Evolutionary conservation across 202 grass and related monocot species (phyloP), one percentile per base, ranked within the genome.

Genomic region (Bolboschoenoplectus hybrid): DNA sequence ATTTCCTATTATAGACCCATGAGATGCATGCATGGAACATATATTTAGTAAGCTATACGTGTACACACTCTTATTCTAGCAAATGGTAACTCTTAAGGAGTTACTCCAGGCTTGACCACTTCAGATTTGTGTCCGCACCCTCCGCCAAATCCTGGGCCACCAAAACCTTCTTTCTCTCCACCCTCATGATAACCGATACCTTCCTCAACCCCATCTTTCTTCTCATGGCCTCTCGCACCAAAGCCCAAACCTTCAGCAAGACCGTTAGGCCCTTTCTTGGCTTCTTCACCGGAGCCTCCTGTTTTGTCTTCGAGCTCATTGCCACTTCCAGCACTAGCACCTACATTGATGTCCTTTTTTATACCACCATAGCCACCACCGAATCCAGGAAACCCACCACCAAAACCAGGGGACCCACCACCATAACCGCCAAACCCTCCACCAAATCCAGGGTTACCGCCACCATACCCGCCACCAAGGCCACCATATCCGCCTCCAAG

Each of bases 301-400:
- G 57, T 55, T 49, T 62, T 35, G n/a, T 74, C 9, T 50, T 74
- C 71, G 32, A 49, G 70, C 19, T 34, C 84, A 9, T 51, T 64
- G 73, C 58, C 85, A 39, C 39, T 66, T 34, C 62, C 62, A 66
- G 63, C 7, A 12, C 32, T 26, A 38, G 10, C 32, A 66, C 2
- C 32, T 66, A 66, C 63, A 34, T 4, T 66, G 36, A 66, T 12
- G 63, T 66, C 63, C 63, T 26, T 66, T 66, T 36, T 66, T 5
- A 58, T 74, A 68, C 70, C 72, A 60, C 77, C 64, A 58, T 72
- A 87, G 3, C 85, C 85, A 11, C 85, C 61, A 46, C 85, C 85
- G 68, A 20, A 64, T 45, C 80, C 76, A 44, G 51, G 32, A 11
- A 61, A 58, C 16, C 57, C 57, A 2, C 85, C 73, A 32, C 70